Base-by-base conservation (phyloP, 371 early-diverging fungal genomes). In the Apophysomyces sp. region DNA sequence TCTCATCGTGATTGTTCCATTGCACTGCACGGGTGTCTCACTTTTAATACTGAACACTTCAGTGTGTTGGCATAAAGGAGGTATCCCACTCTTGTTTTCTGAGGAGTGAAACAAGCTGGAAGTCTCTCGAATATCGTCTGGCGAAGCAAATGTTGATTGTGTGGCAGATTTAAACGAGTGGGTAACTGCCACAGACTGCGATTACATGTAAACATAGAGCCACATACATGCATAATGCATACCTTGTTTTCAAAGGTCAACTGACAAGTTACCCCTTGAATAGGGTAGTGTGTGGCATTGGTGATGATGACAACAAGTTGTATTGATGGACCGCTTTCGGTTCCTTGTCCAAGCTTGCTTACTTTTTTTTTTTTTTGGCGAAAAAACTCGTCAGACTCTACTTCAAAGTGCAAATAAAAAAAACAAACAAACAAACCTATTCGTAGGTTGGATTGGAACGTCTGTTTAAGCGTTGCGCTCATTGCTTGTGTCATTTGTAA, bases 401-500 rank as follows among this genome's bases (percentile, higher is more conserved):
- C 24, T 28, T 26, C 60, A 53, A 27, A 27, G 13, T 27, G 55
- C 55, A 55, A 26, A 4, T 27, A 55, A 4, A 7, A 16, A 44
- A 21, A 44, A 9, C 1, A 3, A 2, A 57, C 26, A 1, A 34
- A n/a, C 18, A 29, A 60, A 67, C 76, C 56, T 53, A 76, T 60
- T 26, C 58, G 58, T 2, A 70, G 7, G 34, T 72, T 72, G 12
- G 71, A 30, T 40, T 57, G 44, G 31, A 68, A 62, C 9, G 65
- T 62, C 29, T 66, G 66, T n/a, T 73, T 71, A 18, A 72, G 37
- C 12, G 65, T 36, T 9, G 66, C 49, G 36, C 44, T 60, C 65
- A 73, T 72, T 6, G 51, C 36, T 39, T 64, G 60, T 4, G 28
- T 66, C 62, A 72, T 70, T 54, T 63, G 62, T 27, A 68, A 15